A percentile compares a stretch with the other conserved stretches of the same genome.
These are phyloP conservation scores for Beverwykella pulmonaria DNA, from an alignment of 495 filamentous ascomycete genomes.

Conservation along the genomic window DNA sequence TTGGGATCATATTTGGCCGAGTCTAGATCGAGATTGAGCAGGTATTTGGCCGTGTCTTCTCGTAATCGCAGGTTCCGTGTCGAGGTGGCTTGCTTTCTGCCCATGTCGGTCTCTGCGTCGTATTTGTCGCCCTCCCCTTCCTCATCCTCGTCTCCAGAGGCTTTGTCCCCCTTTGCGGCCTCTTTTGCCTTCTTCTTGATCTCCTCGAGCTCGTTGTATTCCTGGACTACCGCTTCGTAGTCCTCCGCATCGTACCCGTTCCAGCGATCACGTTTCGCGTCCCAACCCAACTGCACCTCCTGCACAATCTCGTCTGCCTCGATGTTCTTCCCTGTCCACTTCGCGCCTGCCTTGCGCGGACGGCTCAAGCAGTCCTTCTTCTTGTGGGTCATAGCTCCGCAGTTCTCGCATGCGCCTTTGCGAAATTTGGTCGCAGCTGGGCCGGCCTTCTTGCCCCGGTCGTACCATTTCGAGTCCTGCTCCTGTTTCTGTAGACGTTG, in stretches of 20 bases:
- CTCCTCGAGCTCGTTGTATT: slow-evolving; percentile 84
- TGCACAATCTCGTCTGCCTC: slow-evolving; percentile 88
- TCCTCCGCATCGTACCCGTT: slow-evolving; percentile 92
- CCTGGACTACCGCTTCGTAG: slow-evolving; percentile 80
- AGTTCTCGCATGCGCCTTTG: slow-evolving; percentile 98
- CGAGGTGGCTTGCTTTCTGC: slow-evolving; percentile 82
- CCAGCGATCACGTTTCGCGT: slow-evolving; percentile 98
- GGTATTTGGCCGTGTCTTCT: slow-evolving; percentile 98
- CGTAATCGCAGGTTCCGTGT: slow-evolving; percentile 87
- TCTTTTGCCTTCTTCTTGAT: slow-evolving; percentile 63
- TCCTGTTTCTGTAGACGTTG: slow-evolving; percentile 80
- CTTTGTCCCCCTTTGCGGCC: slow-evolving; percentile 46
- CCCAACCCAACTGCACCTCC: slow-evolving; percentile 85
- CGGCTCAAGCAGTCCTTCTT: slow-evolving; percentile 90
- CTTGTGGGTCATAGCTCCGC: slow-evolving; percentile 94
- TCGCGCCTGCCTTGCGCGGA: slow-evolving; percentile 86
- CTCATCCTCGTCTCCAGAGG: slow-evolving; percentile 58
- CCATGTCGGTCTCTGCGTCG: slow-evolving; percentile 97
- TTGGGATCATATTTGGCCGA: slow-evolving; percentile 99
- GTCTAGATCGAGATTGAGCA: slow-evolving; percentile 91
- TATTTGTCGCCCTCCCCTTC: slow-evolving; percentile 75
- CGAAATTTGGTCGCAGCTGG: slow-evolving; percentile 93
- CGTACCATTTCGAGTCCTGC: slow-evolving; percentile 83
- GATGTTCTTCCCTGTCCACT: slow-evolving; percentile 91
- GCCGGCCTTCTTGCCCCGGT: slow-evolving; percentile 76